Evolutionary conservation across 371 early-diverging fungal species (phyloP).

Genomic region (Mucor plumbeus): DNA sequence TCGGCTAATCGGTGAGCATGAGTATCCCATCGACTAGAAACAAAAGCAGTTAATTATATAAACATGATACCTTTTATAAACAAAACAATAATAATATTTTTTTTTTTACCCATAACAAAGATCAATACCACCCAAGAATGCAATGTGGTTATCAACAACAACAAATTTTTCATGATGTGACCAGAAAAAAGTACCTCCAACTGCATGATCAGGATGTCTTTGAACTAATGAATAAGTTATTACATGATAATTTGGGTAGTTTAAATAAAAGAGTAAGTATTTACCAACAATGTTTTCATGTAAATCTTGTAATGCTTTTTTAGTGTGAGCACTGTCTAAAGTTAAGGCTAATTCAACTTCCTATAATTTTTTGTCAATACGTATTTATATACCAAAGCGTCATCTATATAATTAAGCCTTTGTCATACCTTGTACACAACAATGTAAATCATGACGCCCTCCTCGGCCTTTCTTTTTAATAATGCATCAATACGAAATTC

Average conservation of each 20-base stretch:
- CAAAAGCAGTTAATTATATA: background rate
- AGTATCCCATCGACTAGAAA: slow-evolving; percentile 80
- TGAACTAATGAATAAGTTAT: slow-evolving; percentile 45
- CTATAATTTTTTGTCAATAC: slow-evolving; percentile 25
- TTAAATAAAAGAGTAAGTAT: slow-evolving; percentile 26
- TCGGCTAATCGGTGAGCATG: slow-evolving; percentile 60
- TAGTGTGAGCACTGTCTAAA: slow-evolving; percentile 82
- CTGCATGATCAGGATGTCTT: slow-evolving; percentile 74
- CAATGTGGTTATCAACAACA: slow-evolving; percentile 73
- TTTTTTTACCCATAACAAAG: slow-evolving; percentile 68
- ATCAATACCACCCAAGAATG: slow-evolving; percentile 85
- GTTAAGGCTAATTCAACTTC: slow-evolving; percentile 84
- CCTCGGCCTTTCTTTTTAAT: slow-evolving; percentile 83
- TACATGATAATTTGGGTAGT: background rate
- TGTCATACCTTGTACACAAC: slow-evolving; percentile 78
- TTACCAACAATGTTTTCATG: slow-evolving; percentile 78
- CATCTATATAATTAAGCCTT: background rate
- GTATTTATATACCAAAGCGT: background rate
- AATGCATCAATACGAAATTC: slow-evolving; percentile 83
- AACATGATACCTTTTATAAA: background rate
- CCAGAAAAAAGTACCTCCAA: slow-evolving; percentile 74
- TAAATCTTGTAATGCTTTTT: slow-evolving; percentile 71
- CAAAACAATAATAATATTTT: background rate
- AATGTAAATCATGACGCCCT: slow-evolving; percentile 90
- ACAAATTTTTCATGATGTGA: slow-evolving; percentile 86